phyloP scores from a whole-genome alignment of 331 rosid species.

The Erythrophleum ivorense region DNA sequence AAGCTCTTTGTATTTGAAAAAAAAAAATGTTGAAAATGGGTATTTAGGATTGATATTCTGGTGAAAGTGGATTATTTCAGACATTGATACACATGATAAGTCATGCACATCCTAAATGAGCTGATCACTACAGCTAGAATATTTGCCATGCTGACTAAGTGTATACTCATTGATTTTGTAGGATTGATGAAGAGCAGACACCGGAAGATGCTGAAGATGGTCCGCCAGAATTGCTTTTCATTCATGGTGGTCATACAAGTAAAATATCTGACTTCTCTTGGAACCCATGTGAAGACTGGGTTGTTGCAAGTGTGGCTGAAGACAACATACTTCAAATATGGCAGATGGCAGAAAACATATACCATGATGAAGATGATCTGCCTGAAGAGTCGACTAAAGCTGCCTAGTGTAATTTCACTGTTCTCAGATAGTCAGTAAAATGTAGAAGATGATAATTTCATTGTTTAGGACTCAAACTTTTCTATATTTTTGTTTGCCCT shows the following conservation, averaged over 20 bases:
- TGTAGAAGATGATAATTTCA: conserved; percentile 32
- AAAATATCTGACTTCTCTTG: conserved; percentile 97
- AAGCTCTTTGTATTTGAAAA: not conserved
- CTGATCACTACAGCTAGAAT: not conserved
- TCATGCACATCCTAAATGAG: not conserved
- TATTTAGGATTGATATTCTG: conserved; percentile 20
- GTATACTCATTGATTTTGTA: conserved; percentile 36
- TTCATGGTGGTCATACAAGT: conserved; percentile 99
- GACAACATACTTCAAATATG: conserved; percentile 98
- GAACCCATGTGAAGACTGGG: conserved; percentile 99
- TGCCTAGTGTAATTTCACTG: conserved; percentile 49
- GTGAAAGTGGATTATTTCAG: conserved; percentile 7
- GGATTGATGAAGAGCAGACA: conserved; percentile 96
- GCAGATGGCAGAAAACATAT: conserved; percentile 99
- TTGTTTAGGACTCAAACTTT: conserved; percentile 25
- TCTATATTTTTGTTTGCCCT: conserved; percentile 5
- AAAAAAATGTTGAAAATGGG: not conserved
- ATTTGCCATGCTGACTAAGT: conserved; percentile 4
- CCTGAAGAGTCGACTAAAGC: conserved; percentile 79
- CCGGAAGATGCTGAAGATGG: conserved; percentile 97
- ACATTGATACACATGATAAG: conserved; percentile 3
- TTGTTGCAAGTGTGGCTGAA: conserved; percentile 92
- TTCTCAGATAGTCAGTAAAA: not conserved
- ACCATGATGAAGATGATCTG: conserved; percentile 96
- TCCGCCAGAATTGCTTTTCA: conserved; percentile 93